Base-by-base conservation (phyloP, 371 early-diverging fungal species). In the Syncephalastrum sp. region DNA sequence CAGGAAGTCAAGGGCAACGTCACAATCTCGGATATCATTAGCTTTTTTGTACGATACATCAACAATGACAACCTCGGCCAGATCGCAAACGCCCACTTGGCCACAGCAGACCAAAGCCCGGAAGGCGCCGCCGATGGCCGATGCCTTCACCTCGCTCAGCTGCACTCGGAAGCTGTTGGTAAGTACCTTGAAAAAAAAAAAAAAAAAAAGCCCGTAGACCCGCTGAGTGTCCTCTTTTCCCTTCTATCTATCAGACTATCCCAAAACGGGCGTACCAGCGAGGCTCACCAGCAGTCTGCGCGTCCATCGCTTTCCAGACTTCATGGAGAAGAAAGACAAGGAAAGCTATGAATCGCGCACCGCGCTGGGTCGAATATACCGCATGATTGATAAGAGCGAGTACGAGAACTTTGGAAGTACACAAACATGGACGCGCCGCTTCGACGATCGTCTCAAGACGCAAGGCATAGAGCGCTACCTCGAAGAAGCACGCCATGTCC, bases 51-150 rank as follows among this genome's bases (percentile, higher is more conserved):
- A n/a, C 78, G 84, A 47, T 89, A 85, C 61, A 84, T 91, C 8
- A 70, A 70, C 49, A 77, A 84, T 23, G 82, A 92, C 61, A 86
- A 90, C 42, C 72, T 94, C 0, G 94, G 92, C 5, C 61, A 63
- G 27, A 94, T 94, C 48, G 89, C 89, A 14, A 84, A 85, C 60
- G 84, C 92, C 3, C 89, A 89, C 63, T 55, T 89, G 53, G 90
- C 85, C 0, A 65, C 68, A 3, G 84, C 91, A 0, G 94, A 94
- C 64, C 17, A 41, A 5, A 56, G 61, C 10, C 47, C 45, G 0
- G 42, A 59, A 3, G 87, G 88, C 5, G 85, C 88, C 0, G 33
- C 52, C 8, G 59, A 80, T 52, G 68, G 67, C 1, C 64, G 70
- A 21, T 85, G 90, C 51, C 29, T 89, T 2, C 61, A 60, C 1